These are phyloP conservation scores for Naumovozyma baii DNA, from an alignment of 805 yeast genomes.

Conservation along the genomic window DNA sequence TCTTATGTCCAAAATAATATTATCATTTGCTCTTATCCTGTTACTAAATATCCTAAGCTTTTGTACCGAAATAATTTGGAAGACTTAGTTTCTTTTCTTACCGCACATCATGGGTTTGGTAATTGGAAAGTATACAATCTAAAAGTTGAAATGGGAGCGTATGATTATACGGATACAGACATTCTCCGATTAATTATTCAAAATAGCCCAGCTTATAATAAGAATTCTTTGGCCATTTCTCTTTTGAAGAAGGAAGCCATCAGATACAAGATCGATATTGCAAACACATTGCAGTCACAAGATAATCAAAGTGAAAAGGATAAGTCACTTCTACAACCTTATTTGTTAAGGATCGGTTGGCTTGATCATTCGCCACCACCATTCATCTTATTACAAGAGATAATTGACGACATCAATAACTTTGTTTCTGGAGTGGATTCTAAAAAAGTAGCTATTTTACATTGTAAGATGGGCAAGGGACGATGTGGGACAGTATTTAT, in stretches of 20 bases:
- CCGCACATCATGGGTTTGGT: constrained; percentile 34
- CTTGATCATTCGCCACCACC: constrained; percentile 76
- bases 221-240: not conserved
- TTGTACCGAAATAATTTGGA: constrained; percentile 44
- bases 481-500: constrained; percentile 72
- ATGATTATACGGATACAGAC: constrained; percentile 28
- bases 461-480: constrained; percentile 90
- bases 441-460: constrained; percentile 53
- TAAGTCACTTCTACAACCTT: not conserved
- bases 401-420: constrained; percentile 37
- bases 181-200: constrained; percentile 4
- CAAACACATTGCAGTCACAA: not conserved
- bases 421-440: constrained; percentile 31
- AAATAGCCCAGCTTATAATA: not conserved
- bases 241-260: not conserved
- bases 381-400: constrained; percentile 38
- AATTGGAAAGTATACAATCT: constrained; percentile 72
- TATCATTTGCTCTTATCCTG: constrained; percentile 72
- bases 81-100: constrained; percentile 42
- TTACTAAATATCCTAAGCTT: constrained; percentile 34
- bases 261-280: not conserved
- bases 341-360: constrained; percentile 38
- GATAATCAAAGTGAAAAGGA: not conserved
- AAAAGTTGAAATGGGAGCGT: constrained; percentile 44
- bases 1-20: constrained; percentile 56